These are phyloP conservation scores for Albatrellus sp. DNA, from an alignment of 1,284 basidiomycete genomes.

Conservation along the genomic window DNA sequence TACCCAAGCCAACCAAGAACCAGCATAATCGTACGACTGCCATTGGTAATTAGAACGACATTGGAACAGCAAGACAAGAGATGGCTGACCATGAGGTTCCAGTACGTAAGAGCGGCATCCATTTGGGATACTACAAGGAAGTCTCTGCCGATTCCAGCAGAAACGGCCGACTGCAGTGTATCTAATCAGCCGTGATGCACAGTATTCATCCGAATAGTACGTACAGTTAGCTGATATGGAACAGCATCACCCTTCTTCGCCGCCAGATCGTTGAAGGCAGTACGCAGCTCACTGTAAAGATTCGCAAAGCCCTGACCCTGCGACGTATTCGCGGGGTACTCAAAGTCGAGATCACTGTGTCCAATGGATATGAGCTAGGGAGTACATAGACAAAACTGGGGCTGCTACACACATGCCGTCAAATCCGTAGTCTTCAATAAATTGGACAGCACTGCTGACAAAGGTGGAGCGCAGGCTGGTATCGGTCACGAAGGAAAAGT, in stretches of 20 bases:
- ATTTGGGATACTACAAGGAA: slow-evolving; percentile 60
- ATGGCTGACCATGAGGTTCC: slow-evolving; percentile 78
- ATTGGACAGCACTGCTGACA: slow-evolving; percentile 53
- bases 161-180: slow-evolving; percentile 23
- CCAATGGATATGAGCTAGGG: neutral
- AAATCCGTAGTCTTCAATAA: slow-evolving; percentile 81
- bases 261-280: slow-evolving; percentile 39
- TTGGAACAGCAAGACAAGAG: neutral
- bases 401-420: slow-evolving; percentile 58
- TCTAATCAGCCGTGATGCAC: neutral
- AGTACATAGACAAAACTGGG: slow-evolving; percentile 6
- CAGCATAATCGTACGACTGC: slow-evolving; percentile 70
- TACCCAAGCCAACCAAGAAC: slow-evolving; percentile 49
- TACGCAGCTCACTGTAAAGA: slow-evolving; percentile 42
- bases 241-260: slow-evolving; percentile 43
- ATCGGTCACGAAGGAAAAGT: slow-evolving; percentile 52
- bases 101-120: slow-evolving; percentile 67
- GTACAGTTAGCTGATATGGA: slow-evolving; percentile 45
- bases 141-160: slow-evolving; percentile 56
- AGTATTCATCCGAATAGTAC: slow-evolving; percentile 5
- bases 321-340: slow-evolving; percentile 39
- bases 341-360: slow-evolving; percentile 56
- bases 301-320: slow-evolving; percentile 49
- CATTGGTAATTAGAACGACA: neutral
- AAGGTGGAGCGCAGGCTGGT: slow-evolving; percentile 52